phyloP scores from a whole-genome alignment of 805 yeast genomes.

The Yarrowia sp. region DNA sequence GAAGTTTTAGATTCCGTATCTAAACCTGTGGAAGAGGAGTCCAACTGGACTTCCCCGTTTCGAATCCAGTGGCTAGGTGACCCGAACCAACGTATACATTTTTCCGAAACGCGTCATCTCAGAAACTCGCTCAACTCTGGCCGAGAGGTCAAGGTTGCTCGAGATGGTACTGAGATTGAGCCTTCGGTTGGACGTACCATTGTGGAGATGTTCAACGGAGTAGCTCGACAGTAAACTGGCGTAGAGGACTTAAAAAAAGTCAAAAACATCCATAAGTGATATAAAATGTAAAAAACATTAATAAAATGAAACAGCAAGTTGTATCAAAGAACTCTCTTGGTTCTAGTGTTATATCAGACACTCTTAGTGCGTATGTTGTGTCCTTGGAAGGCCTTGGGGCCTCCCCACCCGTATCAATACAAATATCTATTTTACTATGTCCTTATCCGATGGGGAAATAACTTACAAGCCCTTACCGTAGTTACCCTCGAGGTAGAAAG shows the following conservation, averaged over 20 bases:
- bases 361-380: too few species aligned
- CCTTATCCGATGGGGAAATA: not conserved
- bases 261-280: not conserved
- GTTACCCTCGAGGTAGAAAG: constrained; percentile 72
- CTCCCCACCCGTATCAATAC: too few species aligned
- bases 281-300: not conserved
- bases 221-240: not conserved
- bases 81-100: constrained; percentile 34
- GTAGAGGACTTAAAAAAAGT: not conserved
- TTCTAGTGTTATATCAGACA: too few species aligned
- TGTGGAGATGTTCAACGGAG: constrained; percentile 34
- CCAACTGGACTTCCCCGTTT: constrained; percentile 41
- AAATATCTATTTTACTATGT: constrained; percentile 13
- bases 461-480: constrained; percentile 80
- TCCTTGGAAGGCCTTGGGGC: too few species aligned
- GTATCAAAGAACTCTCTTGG: too few species aligned
- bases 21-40: not conserved
- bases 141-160: constrained; percentile 43
- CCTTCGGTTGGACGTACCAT: constrained; percentile 38
- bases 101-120: constrained; percentile 36
- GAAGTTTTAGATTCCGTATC: constrained; percentile 31
- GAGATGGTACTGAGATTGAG: constrained; percentile 45
- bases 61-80: constrained; percentile 39
- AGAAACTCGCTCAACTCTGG: constrained; percentile 40
- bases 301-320: not conserved